A percentile compares a stretch with the other conserved stretches of the same genome.
Conservation (phyloP, 1,139 yeast genomes). For the Taiozyma sp. region DNA sequence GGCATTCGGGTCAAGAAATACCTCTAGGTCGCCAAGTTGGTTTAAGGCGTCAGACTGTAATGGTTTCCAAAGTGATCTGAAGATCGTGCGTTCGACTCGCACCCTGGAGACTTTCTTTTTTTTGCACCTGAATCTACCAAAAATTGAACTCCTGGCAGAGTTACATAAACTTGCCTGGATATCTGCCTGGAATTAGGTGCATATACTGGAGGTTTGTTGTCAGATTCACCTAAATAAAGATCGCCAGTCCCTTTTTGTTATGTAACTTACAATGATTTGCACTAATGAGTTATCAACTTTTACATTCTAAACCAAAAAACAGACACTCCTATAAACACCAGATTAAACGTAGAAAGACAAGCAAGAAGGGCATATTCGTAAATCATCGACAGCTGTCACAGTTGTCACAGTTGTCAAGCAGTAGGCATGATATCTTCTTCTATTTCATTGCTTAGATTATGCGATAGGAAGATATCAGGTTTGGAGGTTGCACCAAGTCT, state of each 20-base stretch:
- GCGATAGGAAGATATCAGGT: background rate
- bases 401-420: background rate
- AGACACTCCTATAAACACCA: no score
- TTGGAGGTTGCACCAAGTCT: background rate
- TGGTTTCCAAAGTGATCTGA: background rate
- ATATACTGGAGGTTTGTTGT: no score
- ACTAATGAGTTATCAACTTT: no score
- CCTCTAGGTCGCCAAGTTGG: background rate
- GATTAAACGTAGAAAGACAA: no score
- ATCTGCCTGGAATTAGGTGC: no score
- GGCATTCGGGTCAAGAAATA: background rate
- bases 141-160: no score
- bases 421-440: constrained; percentile 1
- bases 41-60: constrained; percentile 1
- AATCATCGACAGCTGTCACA: background rate
- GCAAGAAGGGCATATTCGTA: background rate
- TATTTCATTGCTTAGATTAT: background rate
- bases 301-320: no score
- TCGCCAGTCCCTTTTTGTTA: no score
- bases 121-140: background rate
- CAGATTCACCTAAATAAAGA: no score
- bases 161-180: no score
- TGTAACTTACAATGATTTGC: no score
- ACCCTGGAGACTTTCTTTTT: background rate
- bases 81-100: background rate